These are phyloP conservation scores for Dimocarpus longan DNA, from an alignment of 345 rosid genomes.

Conservation along the genomic window DNA sequence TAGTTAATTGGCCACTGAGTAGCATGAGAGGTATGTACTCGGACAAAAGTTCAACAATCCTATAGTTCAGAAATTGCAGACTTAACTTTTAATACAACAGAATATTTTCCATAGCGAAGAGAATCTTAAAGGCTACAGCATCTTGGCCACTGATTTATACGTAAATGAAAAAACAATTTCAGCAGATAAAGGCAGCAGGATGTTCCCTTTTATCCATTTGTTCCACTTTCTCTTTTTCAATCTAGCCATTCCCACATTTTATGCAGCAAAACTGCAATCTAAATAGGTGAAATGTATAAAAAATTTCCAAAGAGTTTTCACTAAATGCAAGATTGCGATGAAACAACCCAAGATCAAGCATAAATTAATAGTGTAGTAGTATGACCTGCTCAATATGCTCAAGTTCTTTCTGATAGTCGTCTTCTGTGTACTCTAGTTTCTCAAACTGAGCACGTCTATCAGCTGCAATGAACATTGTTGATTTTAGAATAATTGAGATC, in stretches of 20 bases:
- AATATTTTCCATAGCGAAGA: neutral
- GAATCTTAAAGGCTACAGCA: neutral
- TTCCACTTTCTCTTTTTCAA: neutral
- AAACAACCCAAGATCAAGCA: constrained; percentile 5
- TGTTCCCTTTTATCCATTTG: neutral
- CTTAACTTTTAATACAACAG: neutral
- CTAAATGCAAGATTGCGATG: neutral
- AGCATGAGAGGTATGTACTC: neutral
- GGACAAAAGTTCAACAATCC: neutral
- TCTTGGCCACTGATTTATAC: neutral
- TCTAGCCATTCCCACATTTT: neutral
- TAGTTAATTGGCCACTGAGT: neutral
- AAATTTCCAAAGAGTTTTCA: too few relatives aligned
- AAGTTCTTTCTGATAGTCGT: constrained; percentile 93
- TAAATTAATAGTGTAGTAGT: constrained; percentile 8
- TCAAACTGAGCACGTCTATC: constrained; percentile 95
- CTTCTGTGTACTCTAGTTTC: constrained; percentile 86
- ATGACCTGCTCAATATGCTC: constrained; percentile 89
- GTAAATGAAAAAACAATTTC: neutral
- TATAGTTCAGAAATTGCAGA: neutral
- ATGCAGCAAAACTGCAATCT: neutral
- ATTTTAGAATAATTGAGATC: constrained; percentile 16
- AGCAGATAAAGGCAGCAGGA: neutral
- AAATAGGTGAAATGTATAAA: too few relatives aligned
- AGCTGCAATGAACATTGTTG: constrained; percentile 56